These are phyloP conservation scores for Mortierella hygrophila DNA, from an alignment of 192 early-diverging fungal genomes.

Conservation along the genomic window DNA sequence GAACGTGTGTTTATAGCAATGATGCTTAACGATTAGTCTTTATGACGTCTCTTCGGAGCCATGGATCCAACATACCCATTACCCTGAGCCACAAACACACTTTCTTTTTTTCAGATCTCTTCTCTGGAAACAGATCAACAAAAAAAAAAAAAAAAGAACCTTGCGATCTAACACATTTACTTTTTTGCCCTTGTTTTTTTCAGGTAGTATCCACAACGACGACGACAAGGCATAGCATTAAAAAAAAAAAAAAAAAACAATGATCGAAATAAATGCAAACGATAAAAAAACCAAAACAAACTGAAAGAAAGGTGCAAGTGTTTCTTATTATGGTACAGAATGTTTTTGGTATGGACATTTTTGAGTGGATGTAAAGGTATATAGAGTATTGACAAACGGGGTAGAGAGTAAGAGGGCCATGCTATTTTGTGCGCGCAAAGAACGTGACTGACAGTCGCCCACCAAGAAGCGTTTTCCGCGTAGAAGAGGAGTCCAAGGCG, in stretches of 20 bases:
- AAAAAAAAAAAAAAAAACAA: neutral
- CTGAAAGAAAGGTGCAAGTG: neutral
- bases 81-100: slow-evolving; percentile 39
- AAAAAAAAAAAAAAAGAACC: neutral
- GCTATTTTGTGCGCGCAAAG: neutral
- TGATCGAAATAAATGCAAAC: neutral
- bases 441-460: neutral
- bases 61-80: slow-evolving; percentile 58
- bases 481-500: neutral
- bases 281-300: neutral
- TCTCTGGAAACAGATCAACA: neutral
- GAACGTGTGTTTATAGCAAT: slow-evolving; percentile 17
- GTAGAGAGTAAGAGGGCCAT: neutral
- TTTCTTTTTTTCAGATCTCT: slow-evolving; percentile 3
- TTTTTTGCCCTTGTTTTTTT: neutral
- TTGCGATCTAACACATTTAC: neutral
- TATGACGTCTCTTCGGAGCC: slow-evolving; percentile 49
- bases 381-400: neutral
- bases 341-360: neutral
- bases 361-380: neutral
- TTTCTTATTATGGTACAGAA: slow-evolving; percentile 9
- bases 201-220: neutral
- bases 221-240: neutral
- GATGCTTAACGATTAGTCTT: slow-evolving; percentile 59
- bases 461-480: too few species aligned